Conservation (phyloP, 2,329 filamentous ascomycete species). For the Paramyrothecium roridum region DNA sequence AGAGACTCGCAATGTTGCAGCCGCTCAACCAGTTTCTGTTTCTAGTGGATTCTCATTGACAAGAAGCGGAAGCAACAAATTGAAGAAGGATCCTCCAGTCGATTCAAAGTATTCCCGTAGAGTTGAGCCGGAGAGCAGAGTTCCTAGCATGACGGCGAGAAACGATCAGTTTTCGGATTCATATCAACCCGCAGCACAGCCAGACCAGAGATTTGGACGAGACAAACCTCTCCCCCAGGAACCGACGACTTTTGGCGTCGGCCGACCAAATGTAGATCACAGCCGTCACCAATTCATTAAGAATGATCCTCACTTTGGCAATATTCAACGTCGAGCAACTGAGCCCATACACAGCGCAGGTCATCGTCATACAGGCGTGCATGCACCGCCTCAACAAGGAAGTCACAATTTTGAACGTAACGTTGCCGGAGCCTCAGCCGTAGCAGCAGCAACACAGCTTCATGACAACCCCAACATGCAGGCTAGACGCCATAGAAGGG, state of each 20-base stretch:
- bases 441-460: neutral
- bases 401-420: too few relatives aligned
- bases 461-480: neutral
- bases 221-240: conserved; percentile 30
- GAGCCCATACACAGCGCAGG: conserved; percentile 23
- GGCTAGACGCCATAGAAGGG: conserved; percentile 20
- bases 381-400: conserved; percentile 10
- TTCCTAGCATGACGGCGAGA: neutral
- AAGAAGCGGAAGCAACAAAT: conserved; percentile 54
- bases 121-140: conserved; percentile 5
- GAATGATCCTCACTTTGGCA: conserved; percentile 2
- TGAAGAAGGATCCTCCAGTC: conserved; percentile 55
- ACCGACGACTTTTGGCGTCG: conserved; percentile 8
- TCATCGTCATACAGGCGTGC: conserved; percentile 22
- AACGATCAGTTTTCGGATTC: conserved; percentile 1
- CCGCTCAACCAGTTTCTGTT: conserved; percentile 10
- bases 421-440: too few relatives aligned
- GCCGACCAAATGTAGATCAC: neutral
- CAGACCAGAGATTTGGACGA: conserved; percentile 14
- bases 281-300: neutral
- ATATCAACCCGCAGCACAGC: neutral
- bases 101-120: conserved; percentile 40
- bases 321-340: conserved; percentile 23
- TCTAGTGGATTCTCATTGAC: conserved; percentile 33
- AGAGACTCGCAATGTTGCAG: conserved; percentile 17